Percentiles rank a stretch among this genome's conserved stretches.
phyloP scores from a whole-genome alignment of 257 asterid species.

The Nicotiana undulata region DNA sequence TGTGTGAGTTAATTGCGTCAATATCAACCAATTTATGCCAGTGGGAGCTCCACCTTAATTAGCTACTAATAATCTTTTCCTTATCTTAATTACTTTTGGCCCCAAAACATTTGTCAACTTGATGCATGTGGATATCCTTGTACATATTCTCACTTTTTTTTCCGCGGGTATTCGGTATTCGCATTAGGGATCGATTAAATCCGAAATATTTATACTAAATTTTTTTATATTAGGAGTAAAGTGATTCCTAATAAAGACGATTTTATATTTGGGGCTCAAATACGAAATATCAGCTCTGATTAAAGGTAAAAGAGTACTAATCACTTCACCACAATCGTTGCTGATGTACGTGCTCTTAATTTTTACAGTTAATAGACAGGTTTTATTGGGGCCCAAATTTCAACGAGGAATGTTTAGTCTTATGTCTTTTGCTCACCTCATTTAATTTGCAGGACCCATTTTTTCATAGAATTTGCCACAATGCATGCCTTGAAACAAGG shows the following conservation, averaged over 20 bases:
- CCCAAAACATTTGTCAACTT: slow-evolving; percentile 1
- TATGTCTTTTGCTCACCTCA: neutral
- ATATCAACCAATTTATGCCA: neutral
- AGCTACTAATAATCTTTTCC: neutral
- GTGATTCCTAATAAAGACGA: too few relatives aligned
- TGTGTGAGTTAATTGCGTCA: neutral
- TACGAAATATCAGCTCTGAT: too few relatives aligned
- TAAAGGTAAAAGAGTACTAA: too few relatives aligned
- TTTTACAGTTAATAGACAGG: neutral
- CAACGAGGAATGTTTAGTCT: neutral
- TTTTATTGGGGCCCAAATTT: neutral
- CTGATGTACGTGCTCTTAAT: too few relatives aligned
- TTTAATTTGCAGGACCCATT: neutral
- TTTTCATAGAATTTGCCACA: neutral
- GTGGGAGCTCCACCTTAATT: neutral
- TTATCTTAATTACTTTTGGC: neutral
- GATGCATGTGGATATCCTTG: neutral
- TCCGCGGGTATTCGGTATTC: fast-evolving
- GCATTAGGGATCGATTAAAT: too few relatives aligned
- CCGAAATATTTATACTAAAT: too few relatives aligned
- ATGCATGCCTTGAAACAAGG: neutral
- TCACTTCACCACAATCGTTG: too few relatives aligned
- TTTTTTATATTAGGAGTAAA: too few relatives aligned
- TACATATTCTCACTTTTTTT: too few relatives aligned
- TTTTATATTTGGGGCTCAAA: too few relatives aligned